Conservation (phyloP, 163 green algal species). For the Scenedesmus sp. region DNA sequence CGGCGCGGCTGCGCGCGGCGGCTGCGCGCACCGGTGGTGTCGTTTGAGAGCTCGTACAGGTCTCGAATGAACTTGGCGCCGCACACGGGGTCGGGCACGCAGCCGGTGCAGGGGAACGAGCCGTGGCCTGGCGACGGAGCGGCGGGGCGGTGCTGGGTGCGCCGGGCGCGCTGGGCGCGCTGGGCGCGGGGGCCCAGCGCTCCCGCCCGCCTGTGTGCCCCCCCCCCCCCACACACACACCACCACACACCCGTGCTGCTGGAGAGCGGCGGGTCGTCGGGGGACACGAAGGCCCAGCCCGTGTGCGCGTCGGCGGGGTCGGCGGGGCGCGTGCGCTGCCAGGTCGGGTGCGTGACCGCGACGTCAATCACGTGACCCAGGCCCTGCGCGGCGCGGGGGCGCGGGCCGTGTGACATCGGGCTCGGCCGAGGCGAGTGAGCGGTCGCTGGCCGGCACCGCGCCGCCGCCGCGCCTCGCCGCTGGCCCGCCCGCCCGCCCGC, state of each 20-base stretch:
- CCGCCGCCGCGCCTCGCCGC: too few species aligned
- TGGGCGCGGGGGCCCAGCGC: neutral
- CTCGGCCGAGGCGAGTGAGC: too few species aligned
- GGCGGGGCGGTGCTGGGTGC: too few species aligned
- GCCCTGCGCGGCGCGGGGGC: constrained; percentile 63
- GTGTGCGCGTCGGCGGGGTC: constrained; percentile 76
- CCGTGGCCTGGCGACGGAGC: constrained; percentile 49
- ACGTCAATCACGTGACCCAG: constrained; percentile 85
- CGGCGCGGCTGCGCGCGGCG: too few species aligned
- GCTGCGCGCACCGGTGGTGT: constrained; percentile 61
- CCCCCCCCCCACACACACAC: too few species aligned
- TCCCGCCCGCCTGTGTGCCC: too few species aligned
- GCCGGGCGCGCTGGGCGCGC: too few species aligned
- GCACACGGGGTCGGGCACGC: constrained; percentile 86
- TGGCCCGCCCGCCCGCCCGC: too few species aligned
- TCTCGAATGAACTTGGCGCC: constrained; percentile 81
- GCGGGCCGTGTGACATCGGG: neutral
- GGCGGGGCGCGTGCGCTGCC: constrained; percentile 79
- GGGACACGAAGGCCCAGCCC: constrained; percentile 77
- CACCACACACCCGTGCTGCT: constrained; percentile 50
- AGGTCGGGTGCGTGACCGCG: constrained; percentile 90
- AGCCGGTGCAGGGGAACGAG: constrained; percentile 65
- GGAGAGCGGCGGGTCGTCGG: constrained; percentile 61
- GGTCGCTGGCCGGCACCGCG: too few species aligned
- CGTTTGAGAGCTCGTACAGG: constrained; percentile 84